Evolutionary conservation across 495 filamentous ascomycete species (phyloP), one percentile per base, ranked within the genome.

Genomic region (Penicillium ochrochloron): DNA sequence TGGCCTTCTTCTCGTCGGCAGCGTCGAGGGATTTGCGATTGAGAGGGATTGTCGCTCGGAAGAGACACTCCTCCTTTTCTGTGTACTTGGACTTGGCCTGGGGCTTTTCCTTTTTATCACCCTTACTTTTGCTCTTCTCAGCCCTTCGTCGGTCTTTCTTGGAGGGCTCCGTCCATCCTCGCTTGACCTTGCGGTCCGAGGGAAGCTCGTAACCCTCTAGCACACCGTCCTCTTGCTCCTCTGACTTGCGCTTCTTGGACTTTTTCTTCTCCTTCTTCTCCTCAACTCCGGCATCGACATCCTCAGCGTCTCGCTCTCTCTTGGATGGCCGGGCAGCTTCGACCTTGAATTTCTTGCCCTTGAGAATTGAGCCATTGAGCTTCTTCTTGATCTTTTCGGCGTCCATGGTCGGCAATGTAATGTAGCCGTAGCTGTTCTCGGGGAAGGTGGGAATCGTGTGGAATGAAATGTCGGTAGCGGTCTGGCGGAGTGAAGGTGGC

Each of bases 381-480:
- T 96, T 97, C 82, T 92, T 94, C 75, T 89, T 91, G 33, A 98
- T 78, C 70, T 93, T 96, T 4, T 94, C 89, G 6, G 93, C 95
- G 65, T 95, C 92, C 76, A 88, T 85, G 2, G 70, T 75, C 0
- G 94, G 92, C 23, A 98, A 75, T 21, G 94, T 91, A 53, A 97
- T 76, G 78, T 90, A 99, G 52, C 93, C 95, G 89, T 92, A 99
- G 39, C 83, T 85, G 70, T 87, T 90, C 61, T 99, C 94, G 15
- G 94, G 94, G 64, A 95, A 97, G 7, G 92, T 93, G 61, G 92
- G 81, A 44, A 97, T 75, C 25, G 75, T 77, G 74, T 98, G 95
- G 76, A 88, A 99, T 37, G 91, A 94, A 51, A 97, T 86, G 61
- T 92, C 90, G n/a, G 79, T 76, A 4, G 91, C 92, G n/a, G 80